Conservation (phyloP, 306 rosid genomes). For the Cucumis sativus region Cucumber_9930_V3 NC_026661.2:12142001-12142500, state of each 20-base stretch:
- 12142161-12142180: not conserved
- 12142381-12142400: slow-evolving; percentile 50
- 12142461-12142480: slow-evolving; percentile 33
- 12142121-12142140: not conserved
- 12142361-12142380: not conserved
- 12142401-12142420: slow-evolving; percentile 90
- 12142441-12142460: slow-evolving; percentile 88
- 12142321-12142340: not conserved
- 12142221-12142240: not conserved
- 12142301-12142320: not conserved
- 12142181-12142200: not conserved
- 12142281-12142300: not conserved
- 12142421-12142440: slow-evolving; percentile 72
- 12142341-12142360: not conserved
- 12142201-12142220: not conserved
- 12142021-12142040: not conserved
- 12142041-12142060: not conserved
- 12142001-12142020: not conserved
- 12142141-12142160: not conserved
- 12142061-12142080: not conserved
- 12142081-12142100: not conserved
- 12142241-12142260: not conserved
- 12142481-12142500: slow-evolving; percentile 54
- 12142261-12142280: not conserved
- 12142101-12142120: not conserved